These are phyloP conservation scores for Hortaea sp. DNA, from an alignment of 2,329 filamentous ascomycete species.

Conservation along the genomic window DNA sequence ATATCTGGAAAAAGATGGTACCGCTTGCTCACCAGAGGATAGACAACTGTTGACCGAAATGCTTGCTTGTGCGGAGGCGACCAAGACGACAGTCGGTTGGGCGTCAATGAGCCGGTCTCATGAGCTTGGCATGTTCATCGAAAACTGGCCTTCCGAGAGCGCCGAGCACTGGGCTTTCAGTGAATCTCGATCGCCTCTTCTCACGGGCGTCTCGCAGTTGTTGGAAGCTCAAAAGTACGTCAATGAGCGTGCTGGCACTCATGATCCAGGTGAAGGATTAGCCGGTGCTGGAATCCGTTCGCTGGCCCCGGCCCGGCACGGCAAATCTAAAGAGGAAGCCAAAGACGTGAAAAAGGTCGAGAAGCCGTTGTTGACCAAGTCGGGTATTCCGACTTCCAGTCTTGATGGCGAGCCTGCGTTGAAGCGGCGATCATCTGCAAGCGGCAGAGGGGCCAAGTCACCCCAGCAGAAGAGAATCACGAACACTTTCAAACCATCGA, in stretches of 20 bases:
- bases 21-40: constrained; percentile 53
- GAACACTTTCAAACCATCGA: constrained; percentile 2
- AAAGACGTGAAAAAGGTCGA: constrained; percentile 17
- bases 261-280: constrained; percentile 23
- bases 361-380: constrained; percentile 21
- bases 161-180: constrained; percentile 58
- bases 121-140: constrained; percentile 66
- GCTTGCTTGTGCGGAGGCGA: constrained; percentile 53
- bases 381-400: constrained; percentile 32
- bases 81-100: constrained; percentile 54
- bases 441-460: constrained; percentile 5
- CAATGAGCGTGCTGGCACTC: constrained; percentile 22
- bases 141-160: constrained; percentile 53
- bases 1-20: constrained; percentile 55
- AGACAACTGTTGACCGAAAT: constrained; percentile 50
- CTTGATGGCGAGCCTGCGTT: constrained; percentile 28
- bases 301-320: constrained; percentile 11
- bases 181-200: constrained; percentile 35
- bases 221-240: constrained; percentile 47
- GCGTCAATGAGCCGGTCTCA: constrained; percentile 57
- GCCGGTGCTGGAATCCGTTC: constrained; percentile 21
- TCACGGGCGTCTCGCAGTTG: constrained; percentile 50
- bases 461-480: constrained; percentile 6
- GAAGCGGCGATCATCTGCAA: constrained; percentile 12
- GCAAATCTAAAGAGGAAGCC: constrained; percentile 2